Conservation (phyloP, 2,329 filamentous ascomycete genomes). For the Aspergillus pseudotamarii region DNA sequence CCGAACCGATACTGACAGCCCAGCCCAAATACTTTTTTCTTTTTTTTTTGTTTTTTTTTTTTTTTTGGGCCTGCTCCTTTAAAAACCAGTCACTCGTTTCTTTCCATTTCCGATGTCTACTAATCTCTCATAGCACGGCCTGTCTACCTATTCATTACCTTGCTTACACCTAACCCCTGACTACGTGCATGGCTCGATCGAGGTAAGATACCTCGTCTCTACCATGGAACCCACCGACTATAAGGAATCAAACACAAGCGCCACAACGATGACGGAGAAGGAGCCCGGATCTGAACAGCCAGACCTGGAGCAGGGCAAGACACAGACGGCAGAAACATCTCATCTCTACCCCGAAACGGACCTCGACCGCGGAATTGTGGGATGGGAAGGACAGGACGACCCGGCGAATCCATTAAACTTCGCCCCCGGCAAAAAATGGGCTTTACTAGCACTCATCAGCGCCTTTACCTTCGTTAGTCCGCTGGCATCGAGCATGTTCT, state of each 20-base stretch:
- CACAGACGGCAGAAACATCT: neutral
- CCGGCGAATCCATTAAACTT: conserved; percentile 62
- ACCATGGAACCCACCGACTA: neutral
- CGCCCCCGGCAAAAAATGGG: conserved; percentile 27
- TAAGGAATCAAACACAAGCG: neutral
- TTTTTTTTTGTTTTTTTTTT: neutral
- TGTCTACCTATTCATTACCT: neutral
- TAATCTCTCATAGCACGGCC: neutral
- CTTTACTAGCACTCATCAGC: conserved; percentile 30
- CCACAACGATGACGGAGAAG: neutral
- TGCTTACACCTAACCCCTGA: neutral
- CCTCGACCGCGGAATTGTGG: conserved; percentile 58
- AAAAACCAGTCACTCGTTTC: neutral
- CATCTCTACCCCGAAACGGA: conserved; percentile 50
- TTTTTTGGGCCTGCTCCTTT: neutral
- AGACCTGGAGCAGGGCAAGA: neutral
- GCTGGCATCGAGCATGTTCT: conserved; percentile 38
- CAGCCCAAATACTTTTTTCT: neutral
- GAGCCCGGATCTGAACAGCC: neutral
- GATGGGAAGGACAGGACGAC: conserved; percentile 63
- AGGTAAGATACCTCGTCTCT: neutral
- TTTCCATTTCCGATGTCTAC: neutral
- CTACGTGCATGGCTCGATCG: neutral
- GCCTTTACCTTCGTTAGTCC: conserved; percentile 35
- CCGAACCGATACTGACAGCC: neutral